Base-by-base conservation (phyloP, 768 basidiomycete species). In the Lactarius evosmus region DNA sequence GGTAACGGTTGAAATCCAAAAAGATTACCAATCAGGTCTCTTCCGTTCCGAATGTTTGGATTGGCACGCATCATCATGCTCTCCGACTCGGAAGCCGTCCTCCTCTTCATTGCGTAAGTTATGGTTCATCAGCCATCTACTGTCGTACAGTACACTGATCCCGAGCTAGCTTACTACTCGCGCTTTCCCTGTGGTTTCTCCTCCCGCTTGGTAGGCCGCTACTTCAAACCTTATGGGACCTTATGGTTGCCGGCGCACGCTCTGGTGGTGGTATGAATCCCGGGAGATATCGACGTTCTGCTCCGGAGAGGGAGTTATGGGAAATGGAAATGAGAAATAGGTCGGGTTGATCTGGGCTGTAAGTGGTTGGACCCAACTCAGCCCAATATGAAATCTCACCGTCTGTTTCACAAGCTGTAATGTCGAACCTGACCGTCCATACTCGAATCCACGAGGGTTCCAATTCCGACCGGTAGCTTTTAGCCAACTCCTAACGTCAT, bases 151-250 rank as follows among this genome's bases (percentile, higher is more conserved):
- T 14, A 46, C 22, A 27, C 4, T 4, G 30, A 36, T n/a, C 33
- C 14, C 51, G 4, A 7, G 50, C 51, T 56, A 85, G 83, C 41
- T 25, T 49, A 22, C 71, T 80, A 41, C 78, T 80, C 17, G 76
- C 81, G 32, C 69, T 88, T 7, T 79, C 11, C 46, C 87, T 87
- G 85, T 89, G 87, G 70, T 73, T 87, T 63, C 73, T 89, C 56
- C 86, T 86, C 36, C 88, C 86, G 7, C 87, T 88, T 62, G 87
- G 87, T 32, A 75, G 76, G 2, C 75, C 83, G 5, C 73, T 85
- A 41, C 74, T 78, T 53, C 74, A 73, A 32, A 72, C 75, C n/a
- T 65, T 84, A 27, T 75, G 76, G 34, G 78, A 78, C 50, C 68
- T 86, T 62, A 63, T 74, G 33, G 68, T 79, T 27, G 72, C 82